These are phyloP conservation scores for Fusarium begoniae DNA, from an alignment of 2,329 filamentous ascomycete genomes.

Conservation along the genomic window DNA sequence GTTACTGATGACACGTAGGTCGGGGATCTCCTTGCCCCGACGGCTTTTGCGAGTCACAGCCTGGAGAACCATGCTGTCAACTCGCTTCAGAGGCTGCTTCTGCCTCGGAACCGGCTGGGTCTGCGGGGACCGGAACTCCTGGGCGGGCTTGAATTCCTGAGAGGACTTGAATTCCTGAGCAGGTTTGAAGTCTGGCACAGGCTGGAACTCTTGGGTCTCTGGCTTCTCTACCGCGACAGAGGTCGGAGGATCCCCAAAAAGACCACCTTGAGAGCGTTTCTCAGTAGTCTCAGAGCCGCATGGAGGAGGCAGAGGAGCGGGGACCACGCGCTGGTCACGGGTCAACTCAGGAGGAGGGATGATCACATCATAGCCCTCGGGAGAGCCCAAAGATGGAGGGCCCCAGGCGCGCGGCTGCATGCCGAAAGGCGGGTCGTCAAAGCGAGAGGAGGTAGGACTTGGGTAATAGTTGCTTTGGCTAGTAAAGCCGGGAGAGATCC, in stretches of 20 bases:
- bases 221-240: background rate
- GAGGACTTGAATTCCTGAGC: background rate
- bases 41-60: background rate
- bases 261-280: background rate
- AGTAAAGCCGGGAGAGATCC: background rate
- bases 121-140: background rate
- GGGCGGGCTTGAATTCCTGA: background rate
- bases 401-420: background rate
- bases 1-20: slow-evolving; percentile 5
- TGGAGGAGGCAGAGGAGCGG: background rate
- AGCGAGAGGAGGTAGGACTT: background rate
- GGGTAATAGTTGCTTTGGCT: background rate
- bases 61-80: slow-evolving; percentile 11
- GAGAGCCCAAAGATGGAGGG: background rate
- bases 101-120: background rate
- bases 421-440: background rate
- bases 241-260: background rate
- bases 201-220: background rate
- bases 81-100: background rate
- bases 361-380: background rate
- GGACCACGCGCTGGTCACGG: too few relatives aligned
- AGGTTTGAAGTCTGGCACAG: background rate
- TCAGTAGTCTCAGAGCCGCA: background rate
- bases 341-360: background rate
- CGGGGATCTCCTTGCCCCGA: background rate